A percentile compares a stretch with the other conserved stretches of the same genome.
Evolutionary conservation across 2,329 filamentous ascomycete species (phyloP).

Genomic region (Trichoderma brevicompactum): DNA sequence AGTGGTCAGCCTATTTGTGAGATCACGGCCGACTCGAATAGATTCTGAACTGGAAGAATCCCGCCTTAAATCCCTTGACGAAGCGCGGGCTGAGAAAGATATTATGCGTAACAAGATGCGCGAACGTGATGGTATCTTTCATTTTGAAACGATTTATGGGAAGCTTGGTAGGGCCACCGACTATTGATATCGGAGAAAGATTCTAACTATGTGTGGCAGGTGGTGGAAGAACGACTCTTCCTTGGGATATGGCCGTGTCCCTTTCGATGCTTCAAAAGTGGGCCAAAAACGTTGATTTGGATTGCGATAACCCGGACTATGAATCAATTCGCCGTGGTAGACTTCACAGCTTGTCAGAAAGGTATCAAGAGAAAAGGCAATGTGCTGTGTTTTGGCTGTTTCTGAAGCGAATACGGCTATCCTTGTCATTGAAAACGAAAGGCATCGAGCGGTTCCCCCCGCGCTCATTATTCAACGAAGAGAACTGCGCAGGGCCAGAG

Average conservation of each 20-base stretch:
- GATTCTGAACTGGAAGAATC: not conserved
- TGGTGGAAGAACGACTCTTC: not conserved
- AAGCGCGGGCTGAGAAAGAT: not conserved
- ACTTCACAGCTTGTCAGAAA: not conserved
- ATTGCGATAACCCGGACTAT: not conserved
- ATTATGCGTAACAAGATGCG: too few species aligned
- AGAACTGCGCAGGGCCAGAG: not conserved
- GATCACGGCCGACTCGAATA: not conserved
- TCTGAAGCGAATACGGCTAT: conserved; percentile 6
- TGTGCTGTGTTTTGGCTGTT: conserved; percentile 1
- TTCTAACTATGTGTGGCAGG: not conserved
- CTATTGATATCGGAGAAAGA: not conserved
- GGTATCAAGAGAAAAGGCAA: not conserved
- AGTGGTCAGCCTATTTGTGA: not conserved
- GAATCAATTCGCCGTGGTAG: not conserved
- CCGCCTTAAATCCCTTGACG: not conserved
- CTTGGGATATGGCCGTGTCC: not conserved
- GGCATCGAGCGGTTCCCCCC: not conserved
- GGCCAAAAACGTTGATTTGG: conserved; percentile 1
- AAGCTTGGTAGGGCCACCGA: not conserved
- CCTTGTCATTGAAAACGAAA: not conserved
- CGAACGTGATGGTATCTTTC: not conserved
- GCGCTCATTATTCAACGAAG: not conserved
- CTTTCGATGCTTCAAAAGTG: not conserved
- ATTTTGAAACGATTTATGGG: not conserved